Conservation (phyloP, 2,329 filamentous ascomycete species). For the Ceratocystis alfenasii region DNA sequence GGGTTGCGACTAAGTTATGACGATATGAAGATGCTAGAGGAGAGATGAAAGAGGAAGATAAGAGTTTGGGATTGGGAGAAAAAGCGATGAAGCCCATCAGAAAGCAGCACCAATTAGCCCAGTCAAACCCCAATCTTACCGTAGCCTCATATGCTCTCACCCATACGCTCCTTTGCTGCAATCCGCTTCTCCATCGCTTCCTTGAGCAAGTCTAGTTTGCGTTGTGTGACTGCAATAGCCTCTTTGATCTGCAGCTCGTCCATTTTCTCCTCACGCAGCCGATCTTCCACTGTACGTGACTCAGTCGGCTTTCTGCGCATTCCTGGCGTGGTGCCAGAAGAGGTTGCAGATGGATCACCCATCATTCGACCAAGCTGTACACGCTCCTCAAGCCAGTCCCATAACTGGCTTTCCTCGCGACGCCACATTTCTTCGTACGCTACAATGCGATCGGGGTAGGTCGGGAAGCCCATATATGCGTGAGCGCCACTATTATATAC, state of each 20-base stretch:
- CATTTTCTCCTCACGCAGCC: constrained; percentile 48
- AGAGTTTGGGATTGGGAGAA: no score
- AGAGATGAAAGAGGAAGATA: no score
- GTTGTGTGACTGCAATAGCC: constrained; percentile 75
- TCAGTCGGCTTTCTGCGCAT: constrained; percentile 38
- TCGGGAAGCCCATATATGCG: constrained; percentile 31
- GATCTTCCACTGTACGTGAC: constrained; percentile 47
- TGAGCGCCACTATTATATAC: constrained; percentile 25
- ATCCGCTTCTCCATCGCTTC: constrained; percentile 53
- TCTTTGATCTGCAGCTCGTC: constrained; percentile 62
- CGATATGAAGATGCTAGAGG: background rate
- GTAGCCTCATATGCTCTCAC: background rate
- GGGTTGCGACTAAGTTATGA: background rate
- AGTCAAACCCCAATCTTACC: background rate
- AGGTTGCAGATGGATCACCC: constrained; percentile 30
- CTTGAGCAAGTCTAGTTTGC: constrained; percentile 67
- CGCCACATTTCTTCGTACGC: constrained; percentile 93
- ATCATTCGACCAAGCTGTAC: constrained; percentile 55
- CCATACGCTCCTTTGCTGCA: constrained; percentile 15
- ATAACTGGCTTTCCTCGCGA: constrained; percentile 74
- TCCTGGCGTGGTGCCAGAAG: constrained; percentile 22
- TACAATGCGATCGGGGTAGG: constrained; percentile 54
- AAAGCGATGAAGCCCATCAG: no score
- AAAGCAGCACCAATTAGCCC: no score
- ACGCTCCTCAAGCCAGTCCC: constrained; percentile 86